Evolutionary conservation across 306 rosid genomes (phyloP).

Genomic region (Sicyos edulis): DNA sequence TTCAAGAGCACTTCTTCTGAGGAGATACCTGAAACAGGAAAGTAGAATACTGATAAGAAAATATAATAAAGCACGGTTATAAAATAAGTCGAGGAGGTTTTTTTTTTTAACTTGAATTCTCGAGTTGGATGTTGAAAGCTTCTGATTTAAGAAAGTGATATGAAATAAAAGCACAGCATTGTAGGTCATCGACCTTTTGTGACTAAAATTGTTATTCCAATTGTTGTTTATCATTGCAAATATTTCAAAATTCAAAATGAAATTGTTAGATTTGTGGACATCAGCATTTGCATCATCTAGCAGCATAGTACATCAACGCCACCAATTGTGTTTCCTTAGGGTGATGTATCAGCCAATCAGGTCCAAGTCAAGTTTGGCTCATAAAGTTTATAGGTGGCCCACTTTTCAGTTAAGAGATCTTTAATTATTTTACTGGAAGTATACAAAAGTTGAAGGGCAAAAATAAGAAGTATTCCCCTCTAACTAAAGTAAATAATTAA

Average conservation of each 20-base stretch:
- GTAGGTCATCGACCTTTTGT: background rate
- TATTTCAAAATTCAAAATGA: background rate
- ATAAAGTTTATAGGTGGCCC: background rate
- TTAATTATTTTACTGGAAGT: background rate
- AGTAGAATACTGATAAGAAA: background rate
- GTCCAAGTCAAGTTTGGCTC: background rate
- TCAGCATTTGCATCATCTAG: background rate
- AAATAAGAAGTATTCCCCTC: background rate
- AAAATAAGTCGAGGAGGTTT: background rate
- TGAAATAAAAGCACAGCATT: background rate
- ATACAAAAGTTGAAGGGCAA: background rate
- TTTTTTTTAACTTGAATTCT: too few relatives aligned
- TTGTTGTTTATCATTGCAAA: background rate
- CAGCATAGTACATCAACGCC: background rate
- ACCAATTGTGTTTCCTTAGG: background rate
- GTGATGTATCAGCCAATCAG: background rate
- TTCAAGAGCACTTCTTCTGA: constrained; percentile 95
- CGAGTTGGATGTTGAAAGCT: background rate
- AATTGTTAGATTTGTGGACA: background rate
- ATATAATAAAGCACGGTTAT: background rate
- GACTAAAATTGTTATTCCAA: background rate
- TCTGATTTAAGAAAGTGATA: background rate
- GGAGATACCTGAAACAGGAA: constrained; percentile 60
- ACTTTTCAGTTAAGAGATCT: background rate
- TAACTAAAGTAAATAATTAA: too few relatives aligned